Percentiles rank a stretch among this genome's conserved stretches.
phyloP scores from a whole-genome alignment of 345 rosid species.

The Brassica incana region DNA sequence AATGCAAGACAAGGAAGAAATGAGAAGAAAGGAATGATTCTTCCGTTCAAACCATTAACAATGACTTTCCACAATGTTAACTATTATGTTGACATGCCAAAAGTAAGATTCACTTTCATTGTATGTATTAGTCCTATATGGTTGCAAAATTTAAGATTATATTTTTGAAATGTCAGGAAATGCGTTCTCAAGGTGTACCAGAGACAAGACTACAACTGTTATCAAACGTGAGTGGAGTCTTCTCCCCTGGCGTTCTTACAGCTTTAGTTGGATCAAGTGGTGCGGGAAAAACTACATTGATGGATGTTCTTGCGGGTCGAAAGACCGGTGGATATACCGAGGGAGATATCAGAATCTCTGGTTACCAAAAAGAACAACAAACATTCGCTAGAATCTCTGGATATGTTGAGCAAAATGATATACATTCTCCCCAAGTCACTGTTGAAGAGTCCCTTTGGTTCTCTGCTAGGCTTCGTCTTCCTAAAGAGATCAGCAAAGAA shows the following conservation, averaged over 20 bases:
- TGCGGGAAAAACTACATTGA: constrained; percentile 92
- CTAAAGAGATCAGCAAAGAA: constrained; percentile 68
- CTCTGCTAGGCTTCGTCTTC: constrained; percentile 81
- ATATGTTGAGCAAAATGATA: constrained; percentile 94
- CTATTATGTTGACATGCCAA: constrained; percentile 90
- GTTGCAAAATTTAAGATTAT: not conserved
- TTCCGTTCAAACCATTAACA: constrained; percentile 85
- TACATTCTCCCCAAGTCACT: constrained; percentile 96
- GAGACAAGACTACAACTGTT: constrained; percentile 73
- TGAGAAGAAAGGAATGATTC: constrained; percentile 82
- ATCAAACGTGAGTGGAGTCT: constrained; percentile 83
- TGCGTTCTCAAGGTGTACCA: constrained; percentile 68
- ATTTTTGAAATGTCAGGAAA: constrained; percentile 50
- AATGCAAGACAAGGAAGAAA: constrained; percentile 27
- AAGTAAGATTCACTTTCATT: constrained; percentile 44
- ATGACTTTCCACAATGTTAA: constrained; percentile 92
- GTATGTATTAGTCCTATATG: not conserved
- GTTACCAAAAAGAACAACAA: constrained; percentile 69
- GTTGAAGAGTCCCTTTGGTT: constrained; percentile 91
- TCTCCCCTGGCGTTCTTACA: constrained; percentile 89
- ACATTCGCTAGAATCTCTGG: constrained; percentile 95
- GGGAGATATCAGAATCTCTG: constrained; percentile 83
- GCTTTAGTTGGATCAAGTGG: constrained; percentile 98
- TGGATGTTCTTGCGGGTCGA: constrained; percentile 97
- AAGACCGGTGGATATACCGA: constrained; percentile 92